Percentiles rank a stretch among this genome's conserved stretches.
Conservation (phyloP, 2,329 filamentous ascomycete genomes). For the Claviceps pusilla region DNA sequence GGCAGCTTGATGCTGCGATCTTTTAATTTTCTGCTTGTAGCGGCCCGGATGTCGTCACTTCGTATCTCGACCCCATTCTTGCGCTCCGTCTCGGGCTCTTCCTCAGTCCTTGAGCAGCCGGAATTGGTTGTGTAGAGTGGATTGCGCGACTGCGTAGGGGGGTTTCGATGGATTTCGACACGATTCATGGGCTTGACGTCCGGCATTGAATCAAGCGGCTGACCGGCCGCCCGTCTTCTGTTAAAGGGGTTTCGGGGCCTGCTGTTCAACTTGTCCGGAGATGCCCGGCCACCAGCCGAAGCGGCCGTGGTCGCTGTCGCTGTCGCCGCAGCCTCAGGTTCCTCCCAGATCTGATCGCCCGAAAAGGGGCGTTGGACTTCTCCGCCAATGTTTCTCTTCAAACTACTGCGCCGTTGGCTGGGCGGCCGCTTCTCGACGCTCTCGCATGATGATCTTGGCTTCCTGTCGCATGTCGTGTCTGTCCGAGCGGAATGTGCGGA, state of each 20-base stretch:
- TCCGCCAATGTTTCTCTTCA: conserved; percentile 56
- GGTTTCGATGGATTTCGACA: conserved; percentile 71
- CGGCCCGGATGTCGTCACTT: conserved; percentile 73
- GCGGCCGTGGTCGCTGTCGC: not conserved
- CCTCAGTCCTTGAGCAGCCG: conserved; percentile 19
- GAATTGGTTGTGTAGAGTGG: conserved; percentile 62
- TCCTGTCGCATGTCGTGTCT: conserved; percentile 9
- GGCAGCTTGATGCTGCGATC: conserved; percentile 79
- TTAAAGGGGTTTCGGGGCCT: conserved; percentile 19
- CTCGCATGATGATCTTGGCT: conserved; percentile 27
- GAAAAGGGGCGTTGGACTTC: conserved; percentile 53
- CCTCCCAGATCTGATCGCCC: conserved; percentile 77
- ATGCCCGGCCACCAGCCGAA: conserved; percentile 16
- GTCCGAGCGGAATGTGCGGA: conserved; percentile 12
- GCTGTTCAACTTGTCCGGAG: conserved; percentile 17
- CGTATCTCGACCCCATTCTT: conserved; percentile 75
- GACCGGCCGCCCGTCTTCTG: conserved; percentile 27
- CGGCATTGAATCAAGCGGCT: conserved; percentile 19
- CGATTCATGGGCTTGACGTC: conserved; percentile 26
- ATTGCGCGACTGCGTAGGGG: conserved; percentile 69
- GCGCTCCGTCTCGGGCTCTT: conserved; percentile 32
- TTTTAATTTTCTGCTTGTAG: conserved; percentile 76
- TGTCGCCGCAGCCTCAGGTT: conserved; percentile 40
- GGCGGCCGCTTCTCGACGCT: conserved; percentile 23
- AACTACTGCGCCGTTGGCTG: conserved; percentile 44